Base-by-base conservation (phyloP, 192 early-diverging fungal genomes). In the Coemansia sp. region DNA sequence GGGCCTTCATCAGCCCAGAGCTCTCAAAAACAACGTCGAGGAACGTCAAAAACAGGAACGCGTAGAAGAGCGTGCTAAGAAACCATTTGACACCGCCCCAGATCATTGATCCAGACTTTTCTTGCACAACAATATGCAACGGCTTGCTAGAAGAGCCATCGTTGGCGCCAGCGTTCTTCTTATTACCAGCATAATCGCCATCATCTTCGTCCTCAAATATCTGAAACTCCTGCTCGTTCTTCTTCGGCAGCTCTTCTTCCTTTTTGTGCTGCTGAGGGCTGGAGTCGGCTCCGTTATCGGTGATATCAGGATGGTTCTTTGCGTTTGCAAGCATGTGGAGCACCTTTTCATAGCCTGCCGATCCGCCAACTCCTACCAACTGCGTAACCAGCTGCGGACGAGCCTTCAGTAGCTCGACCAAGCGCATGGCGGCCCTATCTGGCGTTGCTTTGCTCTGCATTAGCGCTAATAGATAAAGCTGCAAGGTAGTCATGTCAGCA, bases 41-140 rank as follows among this genome's bases (percentile, higher is more conserved):
- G 52, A 90, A 75, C 0, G 89, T 90, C 49, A 92, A 67, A 60
- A 89, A 87, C 54, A 87, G 88, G 54, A 90, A 89, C 0, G 87
- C 88, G 56, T 76, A 72, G 5, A 83, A 32, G 2, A 78, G 23
- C 31, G 67, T 67, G 64, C 72, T 76, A 24, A 73, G 8, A 0
- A 78, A 16, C 82, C 76, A 78, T 53, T 74, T 74, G 41, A 69
- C 25, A 25, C 62, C 64, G 31, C 54, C 50, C 72, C 68, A 81
- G 32, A 74, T 26, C 44, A 51, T 47, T 62, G 65, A 71, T 18
- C 54, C 62, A 61, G 26, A 26, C 66, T 74, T 68, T 28, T 71
- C 65, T 8, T 74, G 69, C 51, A 81, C 26, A 9, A 81, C 34
- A 2, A 81, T 72, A 38, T 75, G 78, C n/a, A 81, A 49, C 1